Evolutionary conservation across 805 yeast species (phyloP).

Genomic region (Candida anglica): DNA sequence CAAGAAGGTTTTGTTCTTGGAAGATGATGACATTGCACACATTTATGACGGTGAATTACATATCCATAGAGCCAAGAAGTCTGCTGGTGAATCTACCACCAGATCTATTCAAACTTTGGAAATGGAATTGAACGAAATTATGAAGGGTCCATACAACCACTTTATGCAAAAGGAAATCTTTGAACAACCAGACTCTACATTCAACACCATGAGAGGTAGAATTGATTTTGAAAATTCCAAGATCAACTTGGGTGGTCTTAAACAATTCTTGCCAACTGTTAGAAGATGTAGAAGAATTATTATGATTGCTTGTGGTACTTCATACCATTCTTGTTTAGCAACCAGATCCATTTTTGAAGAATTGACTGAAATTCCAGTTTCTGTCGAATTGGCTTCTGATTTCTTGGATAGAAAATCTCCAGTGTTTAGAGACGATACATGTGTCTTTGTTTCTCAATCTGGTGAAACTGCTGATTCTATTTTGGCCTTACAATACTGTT

Average conservation of each 20-base stretch:
- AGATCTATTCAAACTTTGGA: slow-evolving; percentile 96
- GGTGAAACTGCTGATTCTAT: slow-evolving; percentile 99
- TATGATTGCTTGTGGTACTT: slow-evolving; percentile 99
- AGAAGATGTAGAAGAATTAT: slow-evolving; percentile 93
- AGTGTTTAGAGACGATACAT: slow-evolving; percentile 97
- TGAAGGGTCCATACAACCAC: slow-evolving; percentile 95
- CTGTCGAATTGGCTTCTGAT: slow-evolving; percentile 91
- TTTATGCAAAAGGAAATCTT: slow-evolving; percentile 98
- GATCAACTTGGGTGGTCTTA: slow-evolving; percentile 87
- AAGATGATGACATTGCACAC: slow-evolving; percentile 98
- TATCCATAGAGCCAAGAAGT: slow-evolving; percentile 83
- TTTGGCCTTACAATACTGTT: slow-evolving; percentile 90
- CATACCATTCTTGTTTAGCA: slow-evolving; percentile 97
- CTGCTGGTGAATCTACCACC: slow-evolving; percentile 82
- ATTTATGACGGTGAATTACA: slow-evolving; percentile 97
- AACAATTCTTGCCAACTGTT: slow-evolving; percentile 77
- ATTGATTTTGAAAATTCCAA: slow-evolving; percentile 78
- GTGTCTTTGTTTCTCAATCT: slow-evolving; percentile 95
- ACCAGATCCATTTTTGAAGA: slow-evolving; percentile 96
- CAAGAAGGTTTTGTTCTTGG: slow-evolving; percentile 91
- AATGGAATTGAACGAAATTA: slow-evolving; percentile 94
- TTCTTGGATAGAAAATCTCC: slow-evolving; percentile 93
- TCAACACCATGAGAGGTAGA: slow-evolving; percentile 99
- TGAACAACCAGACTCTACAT: slow-evolving; percentile 97
- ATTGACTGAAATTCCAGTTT: slow-evolving; percentile 89